Percentiles rank a stretch among this genome's conserved stretches.
Conservation (phyloP, 352 stramenopile species). For the Sclerospora graminicola region DNA sequence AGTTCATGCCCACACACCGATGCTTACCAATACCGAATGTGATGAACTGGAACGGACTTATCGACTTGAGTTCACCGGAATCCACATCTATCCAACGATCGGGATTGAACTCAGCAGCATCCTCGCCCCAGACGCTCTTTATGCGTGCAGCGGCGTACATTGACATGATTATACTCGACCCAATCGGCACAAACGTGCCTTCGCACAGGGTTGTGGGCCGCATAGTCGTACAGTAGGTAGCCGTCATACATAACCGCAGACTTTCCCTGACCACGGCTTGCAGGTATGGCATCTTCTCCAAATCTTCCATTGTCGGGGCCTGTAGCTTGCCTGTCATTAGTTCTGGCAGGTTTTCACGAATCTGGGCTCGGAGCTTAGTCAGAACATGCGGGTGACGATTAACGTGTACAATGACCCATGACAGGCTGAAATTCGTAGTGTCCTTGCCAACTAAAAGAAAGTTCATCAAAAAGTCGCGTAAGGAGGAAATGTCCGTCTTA, state of each 20-base stretch:
- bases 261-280: no score
- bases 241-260: slow-evolving; percentile 49
- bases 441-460: no score
- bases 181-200: slow-evolving; percentile 31
- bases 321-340: no score
- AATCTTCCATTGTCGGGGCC: no score
- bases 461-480: no score
- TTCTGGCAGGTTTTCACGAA: slow-evolving; percentile 31
- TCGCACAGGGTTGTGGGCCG: no score
- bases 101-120: no score
- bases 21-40: slow-evolving; percentile 48
- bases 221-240: slow-evolving; percentile 22
- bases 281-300: no score
- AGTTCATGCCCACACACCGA: slow-evolving; percentile 46
- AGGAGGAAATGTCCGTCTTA: background rate
- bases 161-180: slow-evolving; percentile 32
- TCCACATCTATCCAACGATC: no score
- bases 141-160: no score
- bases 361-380: slow-evolving; percentile 33
- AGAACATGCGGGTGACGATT: slow-evolving; percentile 47
- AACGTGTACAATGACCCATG: slow-evolving; percentile 73
- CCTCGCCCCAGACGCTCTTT: no score
- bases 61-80: slow-evolving; percentile 12
- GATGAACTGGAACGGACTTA: slow-evolving; percentile 24
- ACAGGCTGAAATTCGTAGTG: no score